phyloP scores from a whole-genome alignment of 495 filamentous ascomycete species.

The Penicillium subrubescens region DNA sequence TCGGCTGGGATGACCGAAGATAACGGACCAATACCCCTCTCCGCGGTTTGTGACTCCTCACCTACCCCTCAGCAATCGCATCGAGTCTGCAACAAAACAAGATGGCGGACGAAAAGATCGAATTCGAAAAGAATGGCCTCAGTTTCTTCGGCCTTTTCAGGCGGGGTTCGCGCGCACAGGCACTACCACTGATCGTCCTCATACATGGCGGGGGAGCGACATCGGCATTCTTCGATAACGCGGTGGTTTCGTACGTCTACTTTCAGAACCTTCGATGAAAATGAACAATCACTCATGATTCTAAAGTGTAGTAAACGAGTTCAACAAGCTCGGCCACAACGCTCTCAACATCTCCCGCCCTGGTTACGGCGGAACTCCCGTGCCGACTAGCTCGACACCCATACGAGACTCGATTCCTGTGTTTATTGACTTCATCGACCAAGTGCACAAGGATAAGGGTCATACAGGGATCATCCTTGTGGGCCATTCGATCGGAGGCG shows the following conservation, averaged over 20 bases:
- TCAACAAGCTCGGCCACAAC: background rate
- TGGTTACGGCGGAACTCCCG: background rate
- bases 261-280: background rate
- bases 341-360: slow-evolving; percentile 4
- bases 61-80: background rate
- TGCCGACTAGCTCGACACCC: background rate
- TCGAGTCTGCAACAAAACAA: background rate
- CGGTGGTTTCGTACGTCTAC: background rate
- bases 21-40: slow-evolving; percentile 2
- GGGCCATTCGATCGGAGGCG: background rate
- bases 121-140: background rate
- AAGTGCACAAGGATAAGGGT: background rate
- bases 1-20: background rate
- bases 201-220: slow-evolving; percentile 7
- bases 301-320: background rate
- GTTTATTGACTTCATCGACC: slow-evolving; percentile 4
- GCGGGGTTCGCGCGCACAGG: background rate
- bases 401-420: slow-evolving; percentile 1
- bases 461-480: background rate
- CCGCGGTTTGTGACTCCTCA: background rate
- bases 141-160: background rate
- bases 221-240: slow-evolving; percentile 1
- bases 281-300: background rate
- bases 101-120: background rate
- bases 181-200: slow-evolving; percentile 1